These are phyloP conservation scores for Thoreauomyces humboldtii DNA, from an alignment of 192 early-diverging fungal genomes.

Conservation along the genomic window DNA sequence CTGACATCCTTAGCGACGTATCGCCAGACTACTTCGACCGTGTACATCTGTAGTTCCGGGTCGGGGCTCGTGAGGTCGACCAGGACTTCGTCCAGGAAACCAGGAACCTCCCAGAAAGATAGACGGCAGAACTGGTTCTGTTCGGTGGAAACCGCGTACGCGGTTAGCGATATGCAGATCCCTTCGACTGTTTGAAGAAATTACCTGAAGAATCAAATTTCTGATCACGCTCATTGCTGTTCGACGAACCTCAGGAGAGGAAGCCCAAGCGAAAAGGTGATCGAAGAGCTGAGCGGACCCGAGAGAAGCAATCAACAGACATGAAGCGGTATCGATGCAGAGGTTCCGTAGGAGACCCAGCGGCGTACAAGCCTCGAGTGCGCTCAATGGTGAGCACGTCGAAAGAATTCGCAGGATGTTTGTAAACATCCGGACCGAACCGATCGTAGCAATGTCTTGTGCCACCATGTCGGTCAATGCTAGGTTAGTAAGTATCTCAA, in stretches of 20 bases:
- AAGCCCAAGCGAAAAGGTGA: conserved; percentile 7
- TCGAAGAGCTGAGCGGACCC: conserved; percentile 13
- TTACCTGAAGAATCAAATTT: conserved; percentile 26
- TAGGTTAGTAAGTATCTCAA: conserved; percentile 15
- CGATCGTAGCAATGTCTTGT: neutral
- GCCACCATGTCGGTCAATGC: conserved; percentile 5
- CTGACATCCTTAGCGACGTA: neutral
- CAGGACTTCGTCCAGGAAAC: conserved; percentile 15
- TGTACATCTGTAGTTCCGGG: conserved; percentile 11
- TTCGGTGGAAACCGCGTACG: too few species aligned
- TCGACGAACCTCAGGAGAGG: neutral
- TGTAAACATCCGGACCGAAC: neutral
- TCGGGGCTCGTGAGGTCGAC: conserved; percentile 11
- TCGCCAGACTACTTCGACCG: conserved; percentile 14
- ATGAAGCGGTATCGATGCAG: conserved; percentile 24
- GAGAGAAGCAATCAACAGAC: conserved; percentile 14
- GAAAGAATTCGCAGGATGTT: conserved; percentile 6
- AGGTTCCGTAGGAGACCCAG: conserved; percentile 15
- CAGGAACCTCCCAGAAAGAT: conserved; percentile 8
- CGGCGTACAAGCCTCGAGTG: neutral
- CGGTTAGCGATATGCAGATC: too few species aligned
- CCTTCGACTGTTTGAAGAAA: too few species aligned
- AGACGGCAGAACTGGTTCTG: conserved; percentile 18
- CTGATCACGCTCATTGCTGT: conserved; percentile 10
- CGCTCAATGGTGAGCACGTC: neutral